A percentile compares a stretch with the other conserved stretches of the same genome.
phyloP scores from a whole-genome alignment of 2,329 filamentous ascomycete genomes.

The Didymella arachidicola region DNA sequence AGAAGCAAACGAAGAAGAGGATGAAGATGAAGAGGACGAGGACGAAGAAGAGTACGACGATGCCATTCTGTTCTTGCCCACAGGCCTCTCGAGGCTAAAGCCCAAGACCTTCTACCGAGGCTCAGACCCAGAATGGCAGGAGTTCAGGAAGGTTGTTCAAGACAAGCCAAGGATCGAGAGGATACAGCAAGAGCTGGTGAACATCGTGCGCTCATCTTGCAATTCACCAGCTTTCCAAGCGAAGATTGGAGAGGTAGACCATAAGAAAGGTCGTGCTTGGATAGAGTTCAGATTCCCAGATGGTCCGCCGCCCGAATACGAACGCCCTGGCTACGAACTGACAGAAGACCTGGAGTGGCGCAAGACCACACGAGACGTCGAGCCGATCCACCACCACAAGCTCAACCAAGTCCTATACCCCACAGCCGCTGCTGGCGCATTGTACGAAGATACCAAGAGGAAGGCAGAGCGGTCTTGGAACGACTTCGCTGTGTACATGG shows the following conservation, averaged over 20 bases:
- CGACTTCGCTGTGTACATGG: conserved; percentile 35
- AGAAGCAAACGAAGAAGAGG: conserved; percentile 35
- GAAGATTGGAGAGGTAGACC: conserved; percentile 50
- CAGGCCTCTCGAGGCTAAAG: conserved; percentile 54
- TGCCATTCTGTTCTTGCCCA: conserved; percentile 57
- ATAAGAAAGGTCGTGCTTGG: conserved; percentile 55
- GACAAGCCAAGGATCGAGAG: conserved; percentile 52
- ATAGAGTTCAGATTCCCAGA: conserved; percentile 59
- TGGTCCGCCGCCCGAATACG: conserved; percentile 59
- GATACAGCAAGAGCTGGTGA: conserved; percentile 52
- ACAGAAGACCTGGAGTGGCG: conserved; percentile 51
- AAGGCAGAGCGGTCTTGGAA: conserved; percentile 34
- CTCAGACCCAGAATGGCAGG: conserved; percentile 63
- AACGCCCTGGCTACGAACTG: conserved; percentile 54
- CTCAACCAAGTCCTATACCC: conserved; percentile 39
- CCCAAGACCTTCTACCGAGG: conserved; percentile 57
- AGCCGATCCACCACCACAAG: conserved; percentile 48
- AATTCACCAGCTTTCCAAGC: background rate
- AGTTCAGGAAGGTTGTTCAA: conserved; percentile 56
- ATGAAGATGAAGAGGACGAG: conserved; percentile 41
- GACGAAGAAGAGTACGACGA: conserved; percentile 42
- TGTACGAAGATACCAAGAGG: conserved; percentile 37
- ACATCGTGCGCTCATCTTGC: conserved; percentile 41
- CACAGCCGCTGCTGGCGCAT: conserved; percentile 28
- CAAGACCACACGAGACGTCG: conserved; percentile 40